Base-by-base conservation (phyloP, 208 protist species). In the Sergeia podlipaevii region DNA sequence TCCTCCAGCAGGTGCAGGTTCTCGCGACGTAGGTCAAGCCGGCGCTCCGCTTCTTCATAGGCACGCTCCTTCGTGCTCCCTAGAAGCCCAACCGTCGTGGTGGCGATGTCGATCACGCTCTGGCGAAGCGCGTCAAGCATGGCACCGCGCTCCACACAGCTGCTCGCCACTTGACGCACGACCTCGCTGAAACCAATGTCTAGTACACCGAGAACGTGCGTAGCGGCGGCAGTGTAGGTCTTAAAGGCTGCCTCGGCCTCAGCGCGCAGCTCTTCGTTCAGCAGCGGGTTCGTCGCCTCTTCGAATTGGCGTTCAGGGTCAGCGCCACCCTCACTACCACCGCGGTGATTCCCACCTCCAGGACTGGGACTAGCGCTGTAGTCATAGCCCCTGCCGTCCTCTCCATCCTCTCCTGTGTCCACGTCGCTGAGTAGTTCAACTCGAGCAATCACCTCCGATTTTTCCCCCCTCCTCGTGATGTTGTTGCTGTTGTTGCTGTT, bases 131-230 rank as follows among this genome's bases (percentile, higher is more conserved):
- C 38, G 55, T 95, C 85, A 3, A 95, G 74, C 23, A 95, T 49
- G 1, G 83, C 89, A 23, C 83, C 89, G 28, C 85, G 82, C 69
- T 95, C 85, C 10, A 73, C 69, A 49, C 89, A 95, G 27, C 65
- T 38, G 37, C 69, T 48, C 23, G 69, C 30, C 0, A 84, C 42
- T 57, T 95, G 89, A 10, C 85, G 79, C 34, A 86, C 82, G 33
- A 95, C 23, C 62, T 95, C 89, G 20, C 74, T 62, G 7, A 95
- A 60, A 15, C 85, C 89, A n/a, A 67, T 59, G 72, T 95, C 76
- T 0, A 91, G 42, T 17, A 89, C 69, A 11, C 74, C 50, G 27
- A 93, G 55, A 8, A 93, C 70, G 15, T 81, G 41, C 8, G 55
- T 50, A 18, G 72, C 78, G 5, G 83, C 80, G 27, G 74, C 44